A percentile compares a stretch with the other conserved stretches of the same genome.
Evolutionary conservation across 2,329 filamentous ascomycete genomes (phyloP).

Genomic region (Hypomyces perniciosus): DNA sequence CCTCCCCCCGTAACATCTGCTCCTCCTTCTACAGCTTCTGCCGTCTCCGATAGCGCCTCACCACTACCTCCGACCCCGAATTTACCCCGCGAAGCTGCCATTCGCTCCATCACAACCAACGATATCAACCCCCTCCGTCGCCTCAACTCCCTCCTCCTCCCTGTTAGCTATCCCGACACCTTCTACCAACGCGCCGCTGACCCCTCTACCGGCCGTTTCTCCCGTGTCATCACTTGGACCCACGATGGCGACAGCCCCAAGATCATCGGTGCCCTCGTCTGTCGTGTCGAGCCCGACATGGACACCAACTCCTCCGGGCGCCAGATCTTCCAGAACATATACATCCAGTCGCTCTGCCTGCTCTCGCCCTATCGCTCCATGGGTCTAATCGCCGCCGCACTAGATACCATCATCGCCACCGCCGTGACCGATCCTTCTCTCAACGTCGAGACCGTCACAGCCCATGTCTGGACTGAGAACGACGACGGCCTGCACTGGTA

Average conservation of each 20-base stretch:
- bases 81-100: slow-evolving; percentile 43
- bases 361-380: slow-evolving; percentile 57
- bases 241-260: slow-evolving; percentile 39
- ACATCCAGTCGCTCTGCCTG: slow-evolving; percentile 59
- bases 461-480: slow-evolving; percentile 65
- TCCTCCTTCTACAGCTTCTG: slow-evolving; percentile 22
- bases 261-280: slow-evolving; percentile 57
- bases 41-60: slow-evolving; percentile 15
- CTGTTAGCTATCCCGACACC: slow-evolving; percentile 56
- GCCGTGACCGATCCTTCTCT: slow-evolving; percentile 29
- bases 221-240: slow-evolving; percentile 54
- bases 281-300: slow-evolving; percentile 46
- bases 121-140: slow-evolving; percentile 56
- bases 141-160: slow-evolving; percentile 60
- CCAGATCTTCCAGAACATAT: slow-evolving; percentile 35
- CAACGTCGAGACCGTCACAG: slow-evolving; percentile 45
- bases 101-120: slow-evolving; percentile 42
- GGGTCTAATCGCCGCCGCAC: slow-evolving; percentile 52
- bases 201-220: slow-evolving; percentile 47
- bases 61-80: slow-evolving; percentile 23
- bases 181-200: slow-evolving; percentile 55
- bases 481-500: slow-evolving; percentile 60
- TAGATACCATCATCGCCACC: slow-evolving; percentile 46
- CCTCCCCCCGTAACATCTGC: slow-evolving; percentile 8
- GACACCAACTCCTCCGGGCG: slow-evolving; percentile 10